phyloP scores from a whole-genome alignment of 1,139 yeast species.

The Pichia cactophila region DNA sequence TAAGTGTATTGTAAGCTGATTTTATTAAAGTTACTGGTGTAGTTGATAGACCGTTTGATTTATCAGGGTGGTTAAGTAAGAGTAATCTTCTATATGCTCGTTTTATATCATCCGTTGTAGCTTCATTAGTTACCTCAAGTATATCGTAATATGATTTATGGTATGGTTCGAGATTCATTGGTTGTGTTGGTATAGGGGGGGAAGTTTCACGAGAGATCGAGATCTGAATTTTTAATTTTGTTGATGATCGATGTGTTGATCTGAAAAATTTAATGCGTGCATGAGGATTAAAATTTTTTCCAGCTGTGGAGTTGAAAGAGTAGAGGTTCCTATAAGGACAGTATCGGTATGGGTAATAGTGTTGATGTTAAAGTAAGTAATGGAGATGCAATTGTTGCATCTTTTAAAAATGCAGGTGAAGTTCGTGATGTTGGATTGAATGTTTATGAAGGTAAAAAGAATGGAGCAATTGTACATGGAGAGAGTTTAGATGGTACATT shows the following conservation, averaged over 20 bases:
- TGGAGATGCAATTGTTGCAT: slow-evolving; percentile 28
- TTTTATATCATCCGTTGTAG: slow-evolving; percentile 40
- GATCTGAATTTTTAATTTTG: too few species aligned
- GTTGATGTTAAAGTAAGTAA: slow-evolving; percentile 17
- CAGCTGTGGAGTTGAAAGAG: too few species aligned
- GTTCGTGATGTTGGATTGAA: slow-evolving; percentile 59
- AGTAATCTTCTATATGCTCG: slow-evolving; percentile 48
- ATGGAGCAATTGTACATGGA: slow-evolving; percentile 53
- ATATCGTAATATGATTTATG: slow-evolving; percentile 40
- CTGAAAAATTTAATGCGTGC: background rate
- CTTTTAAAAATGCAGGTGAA: slow-evolving; percentile 69
- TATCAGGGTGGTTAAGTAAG: background rate
- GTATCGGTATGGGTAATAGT: background rate
- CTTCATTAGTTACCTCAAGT: slow-evolving; percentile 39
- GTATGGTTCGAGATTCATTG: slow-evolving; percentile 6
- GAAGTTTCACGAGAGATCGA: too few species aligned
- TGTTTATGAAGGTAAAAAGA: slow-evolving; percentile 33
- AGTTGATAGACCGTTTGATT: background rate
- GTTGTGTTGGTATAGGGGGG: background rate
- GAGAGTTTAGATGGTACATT: slow-evolving; percentile 50
- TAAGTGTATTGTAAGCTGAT: slow-evolving; percentile 51
- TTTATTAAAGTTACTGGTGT: slow-evolving; percentile 32
- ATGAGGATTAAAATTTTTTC: too few species aligned
- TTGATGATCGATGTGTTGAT: background rate
- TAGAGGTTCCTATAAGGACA: background rate